Conservation (phyloP, 495 filamentous ascomycete species). For the Amniculicola lignicola region DNA sequence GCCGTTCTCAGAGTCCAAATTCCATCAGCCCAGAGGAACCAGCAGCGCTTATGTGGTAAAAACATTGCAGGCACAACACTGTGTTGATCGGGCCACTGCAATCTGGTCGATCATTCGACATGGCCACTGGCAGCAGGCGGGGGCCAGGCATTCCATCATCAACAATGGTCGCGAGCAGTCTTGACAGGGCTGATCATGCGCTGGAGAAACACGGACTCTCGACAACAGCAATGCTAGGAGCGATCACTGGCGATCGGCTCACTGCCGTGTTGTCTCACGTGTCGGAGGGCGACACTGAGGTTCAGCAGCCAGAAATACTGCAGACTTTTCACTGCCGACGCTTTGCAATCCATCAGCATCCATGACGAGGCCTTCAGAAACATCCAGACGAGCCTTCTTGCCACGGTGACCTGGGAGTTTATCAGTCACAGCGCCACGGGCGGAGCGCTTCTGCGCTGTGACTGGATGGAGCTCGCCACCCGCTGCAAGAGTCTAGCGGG, state of each 20-base stretch:
- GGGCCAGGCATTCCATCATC: conserved; percentile 17
- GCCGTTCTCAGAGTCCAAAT: too few species aligned
- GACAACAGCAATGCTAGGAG: conserved; percentile 14
- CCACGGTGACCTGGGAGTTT: too few species aligned
- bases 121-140: conserved; percentile 15
- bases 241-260: conserved; percentile 10
- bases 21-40: too few species aligned
- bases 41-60: too few species aligned
- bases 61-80: too few species aligned
- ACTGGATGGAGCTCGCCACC: conserved; percentile 4
- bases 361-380: too few species aligned
- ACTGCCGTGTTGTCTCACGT: neutral
- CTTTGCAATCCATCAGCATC: neutral
- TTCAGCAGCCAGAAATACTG: conserved; percentile 9
- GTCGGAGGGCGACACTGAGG: too few species aligned
- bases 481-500: conserved; percentile 6
- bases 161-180: too few species aligned
- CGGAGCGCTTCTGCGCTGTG: too few species aligned
- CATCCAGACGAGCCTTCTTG: too few species aligned
- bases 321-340: neutral
- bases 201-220: conserved; percentile 28
- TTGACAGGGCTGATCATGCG: conserved; percentile 25
- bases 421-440: too few species aligned
- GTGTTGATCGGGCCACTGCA: conserved; percentile 25
- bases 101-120: conserved; percentile 1